phyloP scores from a whole-genome alignment of 2,329 filamentous ascomycete genomes.

The Fusarium fracticaudum region DNA sequence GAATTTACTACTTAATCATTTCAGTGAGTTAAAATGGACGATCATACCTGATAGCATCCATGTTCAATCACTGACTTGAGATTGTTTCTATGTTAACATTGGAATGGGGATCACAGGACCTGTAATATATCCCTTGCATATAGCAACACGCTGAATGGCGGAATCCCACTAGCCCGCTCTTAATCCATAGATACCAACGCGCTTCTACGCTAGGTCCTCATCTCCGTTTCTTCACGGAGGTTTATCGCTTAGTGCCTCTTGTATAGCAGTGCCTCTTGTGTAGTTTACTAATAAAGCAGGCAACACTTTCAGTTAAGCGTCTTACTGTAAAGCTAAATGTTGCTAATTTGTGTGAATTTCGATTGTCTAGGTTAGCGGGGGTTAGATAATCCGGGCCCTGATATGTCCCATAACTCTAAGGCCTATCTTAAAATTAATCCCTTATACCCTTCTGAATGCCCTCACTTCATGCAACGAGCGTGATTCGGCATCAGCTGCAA shows the following conservation, averaged over 20 bases:
- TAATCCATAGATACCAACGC: accelerated
- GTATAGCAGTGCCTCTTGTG: too few species aligned
- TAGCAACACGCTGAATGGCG: accelerated
- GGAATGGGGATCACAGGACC: background rate
- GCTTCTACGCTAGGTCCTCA: background rate
- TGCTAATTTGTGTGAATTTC: background rate
- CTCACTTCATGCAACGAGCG: background rate
- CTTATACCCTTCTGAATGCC: background rate
- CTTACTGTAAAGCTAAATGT: background rate
- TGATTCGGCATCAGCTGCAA: background rate
- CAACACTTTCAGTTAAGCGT: background rate
- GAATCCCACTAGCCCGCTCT: background rate
- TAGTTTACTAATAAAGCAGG: background rate
- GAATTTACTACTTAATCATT: background rate
- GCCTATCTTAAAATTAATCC: accelerated
- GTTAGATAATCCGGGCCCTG: background rate
- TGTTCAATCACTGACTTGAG: background rate
- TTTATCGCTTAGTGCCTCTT: background rate
- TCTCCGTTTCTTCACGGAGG: background rate
- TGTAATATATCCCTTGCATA: background rate
- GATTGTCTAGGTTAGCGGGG: background rate
- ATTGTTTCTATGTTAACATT: background rate
- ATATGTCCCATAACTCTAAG: background rate
- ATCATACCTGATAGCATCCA: background rate
- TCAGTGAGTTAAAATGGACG: accelerated